Conservation (phyloP, 441 rosid genomes). For the Euphorbia celastroides region DNA sequence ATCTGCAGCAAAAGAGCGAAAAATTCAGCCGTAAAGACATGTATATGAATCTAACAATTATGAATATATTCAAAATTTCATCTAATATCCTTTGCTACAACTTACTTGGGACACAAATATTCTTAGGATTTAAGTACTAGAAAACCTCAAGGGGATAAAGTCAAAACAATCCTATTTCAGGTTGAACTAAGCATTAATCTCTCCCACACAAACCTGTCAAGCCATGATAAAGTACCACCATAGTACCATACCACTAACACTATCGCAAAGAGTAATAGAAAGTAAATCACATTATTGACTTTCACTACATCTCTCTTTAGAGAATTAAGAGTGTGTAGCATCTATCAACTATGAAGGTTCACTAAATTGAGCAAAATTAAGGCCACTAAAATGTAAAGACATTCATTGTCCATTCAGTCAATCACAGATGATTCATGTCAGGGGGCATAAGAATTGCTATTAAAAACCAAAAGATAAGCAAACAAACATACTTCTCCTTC, state of each 20-base stretch:
- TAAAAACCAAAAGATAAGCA: not conserved
- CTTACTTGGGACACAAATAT: slow-evolving; percentile 77
- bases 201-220: not conserved
- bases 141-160: not conserved
- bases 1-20: slow-evolving; percentile 40
- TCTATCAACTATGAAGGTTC: not conserved
- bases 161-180: not conserved
- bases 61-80: slow-evolving; percentile 6
- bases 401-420: not conserved
- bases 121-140: not conserved
- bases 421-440: too few relatives aligned
- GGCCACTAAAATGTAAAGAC: not conserved
- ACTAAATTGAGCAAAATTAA: not conserved
- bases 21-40: too few relatives aligned
- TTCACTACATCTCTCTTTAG: not conserved
- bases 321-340: not conserved
- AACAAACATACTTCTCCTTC: slow-evolving; percentile 75
- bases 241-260: slow-evolving; percentile 6
- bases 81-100: slow-evolving; percentile 10
- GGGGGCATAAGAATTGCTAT: not conserved
- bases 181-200: not conserved
- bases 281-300: not conserved
- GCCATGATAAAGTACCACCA: not conserved
- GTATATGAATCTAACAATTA: not conserved
- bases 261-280: not conserved